Conservation (phyloP, 2,329 filamentous ascomycete genomes). For the Aspergillus piperis region DNA sequence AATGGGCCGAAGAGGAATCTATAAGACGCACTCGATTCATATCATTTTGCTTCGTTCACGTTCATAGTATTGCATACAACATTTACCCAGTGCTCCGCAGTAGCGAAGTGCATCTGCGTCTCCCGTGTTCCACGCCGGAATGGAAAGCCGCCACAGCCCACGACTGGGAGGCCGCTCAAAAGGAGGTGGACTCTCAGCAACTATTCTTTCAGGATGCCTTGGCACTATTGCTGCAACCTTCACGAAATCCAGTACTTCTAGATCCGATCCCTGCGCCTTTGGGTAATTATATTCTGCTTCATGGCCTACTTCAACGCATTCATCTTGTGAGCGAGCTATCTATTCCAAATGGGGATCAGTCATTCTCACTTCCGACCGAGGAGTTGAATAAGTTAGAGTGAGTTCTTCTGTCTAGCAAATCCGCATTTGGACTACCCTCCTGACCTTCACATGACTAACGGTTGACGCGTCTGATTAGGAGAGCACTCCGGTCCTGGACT, state of each 20-base stretch:
- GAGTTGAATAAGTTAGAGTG: conserved; percentile 39
- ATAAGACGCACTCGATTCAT: conserved; percentile 40
- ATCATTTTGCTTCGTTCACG: conserved; percentile 42
- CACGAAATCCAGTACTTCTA: conserved; percentile 29
- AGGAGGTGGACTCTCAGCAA: conserved; percentile 30
- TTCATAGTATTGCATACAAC: conserved; percentile 44
- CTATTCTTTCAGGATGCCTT: conserved; percentile 40
- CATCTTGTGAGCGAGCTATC: conserved; percentile 38
- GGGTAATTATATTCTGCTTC: conserved; percentile 71
- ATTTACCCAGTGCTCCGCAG: conserved; percentile 40
- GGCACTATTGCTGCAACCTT: conserved; percentile 33
- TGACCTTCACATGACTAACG: not conserved
- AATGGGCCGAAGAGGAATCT: conserved; percentile 41
- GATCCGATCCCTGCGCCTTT: conserved; percentile 49
- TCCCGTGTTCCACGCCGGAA: conserved; percentile 41
- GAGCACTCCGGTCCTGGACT: conserved; percentile 39
- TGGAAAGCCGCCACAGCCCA: conserved; percentile 36
- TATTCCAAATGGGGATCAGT: conserved; percentile 34
- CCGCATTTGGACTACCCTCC: not conserved
- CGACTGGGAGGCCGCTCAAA: conserved; percentile 36
- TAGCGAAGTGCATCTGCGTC: conserved; percentile 39
- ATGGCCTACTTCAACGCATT: conserved; percentile 71
- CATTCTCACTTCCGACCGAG: conserved; percentile 33
- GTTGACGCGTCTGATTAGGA: conserved; percentile 19
- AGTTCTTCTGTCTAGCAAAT: conserved; percentile 10